Evolutionary conservation across 2,329 filamentous ascomycete genomes (phyloP), one percentile per base, ranked within the genome.

Genomic region (Aspergillus latus): DNA sequence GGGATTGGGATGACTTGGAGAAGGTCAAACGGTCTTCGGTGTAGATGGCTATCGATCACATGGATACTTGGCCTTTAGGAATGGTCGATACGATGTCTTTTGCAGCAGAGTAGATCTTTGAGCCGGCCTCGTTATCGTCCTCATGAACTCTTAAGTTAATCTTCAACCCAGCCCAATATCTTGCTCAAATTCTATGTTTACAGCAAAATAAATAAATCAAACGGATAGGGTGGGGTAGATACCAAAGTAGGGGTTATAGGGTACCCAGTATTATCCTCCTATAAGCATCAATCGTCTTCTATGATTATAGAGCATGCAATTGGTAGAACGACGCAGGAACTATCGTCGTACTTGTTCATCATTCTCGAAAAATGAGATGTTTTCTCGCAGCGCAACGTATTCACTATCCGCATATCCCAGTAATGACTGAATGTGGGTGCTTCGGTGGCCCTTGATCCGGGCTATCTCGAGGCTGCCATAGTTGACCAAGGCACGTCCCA

Each of bases 401-500:
- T 97, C 92, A 68, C 89, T 95, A 71, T 97, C 92, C 16, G 91
- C 90, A 74, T 97, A 99, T 2, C 93, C 94, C 30, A 99, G 77
- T 44, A 94, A 78, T 8, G 82, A 81, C 47, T 86, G 81, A 61
- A 99, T 97, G 70, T 96, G 88, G 5, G 81, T 84, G 69, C 92
- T 96, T 70, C 89, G 86, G 62, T 88, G 80, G 1, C 94, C 94
- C 76, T 89, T 91, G 69, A 99, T 96, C 49, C 89, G 80, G 56
- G 80, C 77, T 59, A 99, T 92, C 74, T 99, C 93, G 1, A 82
- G 79, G 1, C 89, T 86, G n/a, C 89, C 89, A 71, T 97, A 99
- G 74, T 97, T 97, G 56, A 96, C 92, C 48, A 99, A 77, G 3
- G 91, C 92, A 36, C 93, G 82, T 0, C 94, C 94, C 16, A 97